Base-by-base conservation (phyloP, 2,329 filamentous ascomycete species). In the Trematosphaeria pertusa region DNA sequence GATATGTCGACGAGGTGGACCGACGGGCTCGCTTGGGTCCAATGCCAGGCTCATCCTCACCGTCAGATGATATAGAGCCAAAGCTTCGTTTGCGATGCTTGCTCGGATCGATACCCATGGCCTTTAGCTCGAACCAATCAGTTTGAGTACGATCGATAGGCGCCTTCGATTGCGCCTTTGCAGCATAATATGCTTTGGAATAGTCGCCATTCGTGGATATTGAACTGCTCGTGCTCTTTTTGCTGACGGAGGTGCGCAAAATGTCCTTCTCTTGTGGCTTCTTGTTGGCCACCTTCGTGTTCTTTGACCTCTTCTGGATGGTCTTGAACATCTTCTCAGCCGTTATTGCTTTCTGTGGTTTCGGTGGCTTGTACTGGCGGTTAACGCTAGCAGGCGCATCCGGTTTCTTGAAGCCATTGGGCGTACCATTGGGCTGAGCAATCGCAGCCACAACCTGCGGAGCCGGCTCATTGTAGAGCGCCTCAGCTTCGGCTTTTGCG, bases 111-210 rank as follows among this genome's bases (percentile, higher is more conserved):
- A 80, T 64, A 7, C 79, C 79, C 56, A 75, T 64, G 1, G 78
- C 77, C 42, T 78, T 77, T 21, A 81, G 67, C 33, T 72, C 66
- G 66, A 81, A 82, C 61, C 79, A 82, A 39, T 77, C 76, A 0
- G 77, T 75, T 20, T 74, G 70, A 0, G 78, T 80, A 3, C 73
- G 74, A 57, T 77, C 75, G 31, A 72, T 59, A 28, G 63, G 60
- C 20, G 60, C 53, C 26, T 53, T 61, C 3, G 54, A 53, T 11
- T 22, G 5, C 5, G 12, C 2, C 10, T 37, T n/a, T 11, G 48
- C 48, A 7, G 33, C 39, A 17, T 55, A 51, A 32, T 67, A 66
- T 4, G 59, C 42, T 15, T 60, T 45, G 7, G 64, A 67, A 33
- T 66, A 67, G 20, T 40, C 43, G 37, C 53, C 53, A 18, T 32